phyloP scores from a whole-genome alignment of 768 basidiomycete genomes.

The Lyophyllum decastes region DNA sequence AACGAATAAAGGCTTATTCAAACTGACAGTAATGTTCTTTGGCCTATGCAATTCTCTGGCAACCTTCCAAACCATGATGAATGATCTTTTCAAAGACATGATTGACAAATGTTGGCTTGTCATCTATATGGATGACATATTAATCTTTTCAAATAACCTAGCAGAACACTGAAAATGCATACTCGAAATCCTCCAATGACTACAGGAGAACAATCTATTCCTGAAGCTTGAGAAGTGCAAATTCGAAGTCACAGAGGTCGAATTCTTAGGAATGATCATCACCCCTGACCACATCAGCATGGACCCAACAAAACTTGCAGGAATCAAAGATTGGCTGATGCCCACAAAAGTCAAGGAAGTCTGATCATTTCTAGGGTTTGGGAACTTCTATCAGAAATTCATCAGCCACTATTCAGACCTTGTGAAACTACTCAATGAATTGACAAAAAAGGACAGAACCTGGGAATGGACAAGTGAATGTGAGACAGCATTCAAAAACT shows the following conservation, averaged over 20 bases:
- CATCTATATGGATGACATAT: slow-evolving; percentile 44
- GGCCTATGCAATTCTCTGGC: slow-evolving; percentile 33
- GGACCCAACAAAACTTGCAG: slow-evolving; percentile 37
- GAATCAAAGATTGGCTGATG: slow-evolving; percentile 37
- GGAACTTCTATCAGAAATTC: slow-evolving; percentile 38
- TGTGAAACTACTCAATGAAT: slow-evolving; percentile 24
- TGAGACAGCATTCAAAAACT: slow-evolving; percentile 23
- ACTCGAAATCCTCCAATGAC: slow-evolving; percentile 17
- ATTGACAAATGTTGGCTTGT: slow-evolving; percentile 29
- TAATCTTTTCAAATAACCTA: slow-evolving; percentile 34
- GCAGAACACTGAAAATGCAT: slow-evolving; percentile 21
- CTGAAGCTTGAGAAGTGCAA: slow-evolving; percentile 37
- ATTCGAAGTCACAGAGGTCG: slow-evolving; percentile 21
- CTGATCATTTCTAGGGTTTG: slow-evolving; percentile 43
- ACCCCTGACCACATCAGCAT: slow-evolving; percentile 27
- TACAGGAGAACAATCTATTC: slow-evolving; percentile 29
- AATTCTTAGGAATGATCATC: slow-evolving; percentile 37
- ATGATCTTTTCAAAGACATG: slow-evolving; percentile 37
- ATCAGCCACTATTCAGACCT: slow-evolving; percentile 31
- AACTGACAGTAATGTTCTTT: slow-evolving; percentile 43
- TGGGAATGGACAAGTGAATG: slow-evolving; percentile 27
- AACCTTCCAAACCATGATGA: slow-evolving; percentile 41
- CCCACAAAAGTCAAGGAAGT: slow-evolving; percentile 32
- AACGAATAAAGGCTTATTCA: slow-evolving; percentile 21
- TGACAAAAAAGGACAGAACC: slow-evolving; percentile 25